Conservation (phyloP, 31 red algal species). For the Odonthalia washingtoniensis region DNA sequence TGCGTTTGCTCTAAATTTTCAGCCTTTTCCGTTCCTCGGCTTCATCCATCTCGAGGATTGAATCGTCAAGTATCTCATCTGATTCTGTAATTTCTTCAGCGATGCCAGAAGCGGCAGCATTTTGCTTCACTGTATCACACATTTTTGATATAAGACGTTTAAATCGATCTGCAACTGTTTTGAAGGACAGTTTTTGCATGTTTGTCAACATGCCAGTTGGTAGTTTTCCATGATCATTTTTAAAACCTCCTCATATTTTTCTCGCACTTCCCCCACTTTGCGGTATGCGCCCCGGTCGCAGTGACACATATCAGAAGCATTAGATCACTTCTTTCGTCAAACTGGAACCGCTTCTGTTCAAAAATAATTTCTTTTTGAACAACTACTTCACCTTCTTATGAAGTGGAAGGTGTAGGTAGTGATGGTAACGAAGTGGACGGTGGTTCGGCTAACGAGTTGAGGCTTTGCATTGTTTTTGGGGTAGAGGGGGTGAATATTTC, state of each 20-base stretch:
- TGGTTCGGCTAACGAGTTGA: no score
- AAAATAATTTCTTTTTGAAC: no score
- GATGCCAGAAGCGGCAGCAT: conserved; percentile 30
- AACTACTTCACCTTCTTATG: no score
- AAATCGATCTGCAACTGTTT: conserved; percentile 37
- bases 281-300: no score
- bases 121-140: background rate
- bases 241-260: conserved; percentile 6
- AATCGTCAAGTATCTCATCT: conserved; percentile 37
- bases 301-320: no score
- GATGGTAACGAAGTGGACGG: no score
- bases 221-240: background rate
- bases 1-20: background rate
- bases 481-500: no score
- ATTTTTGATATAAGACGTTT: conserved; percentile 2
- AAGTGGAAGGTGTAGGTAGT: no score
- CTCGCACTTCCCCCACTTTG: conserved; percentile 21
- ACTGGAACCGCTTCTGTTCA: no score
- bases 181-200: background rate
- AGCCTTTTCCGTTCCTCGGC: background rate
- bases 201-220: background rate
- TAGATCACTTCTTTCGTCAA: no score
- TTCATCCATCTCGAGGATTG: conserved; percentile 49
- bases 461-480: no score
- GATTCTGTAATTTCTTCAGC: conserved; percentile 28